phyloP scores from a whole-genome alignment of 2,329 filamentous ascomycete genomes.

The Stenocarpella maydis region DNA sequence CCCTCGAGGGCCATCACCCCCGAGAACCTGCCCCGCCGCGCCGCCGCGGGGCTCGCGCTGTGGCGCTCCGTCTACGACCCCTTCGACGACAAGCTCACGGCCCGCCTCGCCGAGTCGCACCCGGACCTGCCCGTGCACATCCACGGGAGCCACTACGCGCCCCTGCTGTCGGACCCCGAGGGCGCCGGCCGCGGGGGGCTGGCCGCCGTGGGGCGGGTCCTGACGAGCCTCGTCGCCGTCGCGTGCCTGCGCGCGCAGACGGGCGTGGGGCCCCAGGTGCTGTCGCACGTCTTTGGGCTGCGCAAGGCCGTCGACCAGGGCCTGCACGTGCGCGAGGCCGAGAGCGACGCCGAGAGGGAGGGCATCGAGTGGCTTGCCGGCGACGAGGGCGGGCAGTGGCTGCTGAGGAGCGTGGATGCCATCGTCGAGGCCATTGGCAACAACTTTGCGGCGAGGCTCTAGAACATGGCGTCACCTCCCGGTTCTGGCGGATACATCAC shows the following conservation, averaged over 20 bases:
- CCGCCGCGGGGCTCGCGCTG: constrained; percentile 67
- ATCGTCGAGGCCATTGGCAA: constrained; percentile 56
- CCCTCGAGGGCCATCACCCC: constrained; percentile 63
- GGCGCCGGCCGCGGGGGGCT: constrained; percentile 51
- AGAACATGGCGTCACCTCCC: neutral
- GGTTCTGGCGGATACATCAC: neutral
- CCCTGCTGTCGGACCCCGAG: constrained; percentile 74
- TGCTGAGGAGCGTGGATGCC: constrained; percentile 53
- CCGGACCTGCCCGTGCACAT: constrained; percentile 86
- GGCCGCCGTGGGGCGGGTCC: constrained; percentile 69
- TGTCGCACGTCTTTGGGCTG: constrained; percentile 83
- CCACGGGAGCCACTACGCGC: constrained; percentile 76
- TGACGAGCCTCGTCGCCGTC: constrained; percentile 78
- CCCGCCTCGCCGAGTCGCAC: constrained; percentile 77
- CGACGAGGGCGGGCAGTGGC: constrained; percentile 58
- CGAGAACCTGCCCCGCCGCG: constrained; percentile 62
- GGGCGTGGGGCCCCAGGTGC: constrained; percentile 82
- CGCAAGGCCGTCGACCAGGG: constrained; percentile 71
- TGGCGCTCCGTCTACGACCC: constrained; percentile 83
- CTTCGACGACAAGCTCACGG: constrained; percentile 74
- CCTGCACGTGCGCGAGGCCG: constrained; percentile 37
- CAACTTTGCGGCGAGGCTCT: constrained; percentile 49
- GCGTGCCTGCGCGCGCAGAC: constrained; percentile 80
- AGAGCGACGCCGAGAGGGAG: constrained; percentile 42
- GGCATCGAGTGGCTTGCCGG: constrained; percentile 53